Percentiles rank a stretch among this genome's conserved stretches.
Evolutionary conservation across 2,329 filamentous ascomycete species (phyloP).

Genomic region (Botryotinia narcissicola): DNA sequence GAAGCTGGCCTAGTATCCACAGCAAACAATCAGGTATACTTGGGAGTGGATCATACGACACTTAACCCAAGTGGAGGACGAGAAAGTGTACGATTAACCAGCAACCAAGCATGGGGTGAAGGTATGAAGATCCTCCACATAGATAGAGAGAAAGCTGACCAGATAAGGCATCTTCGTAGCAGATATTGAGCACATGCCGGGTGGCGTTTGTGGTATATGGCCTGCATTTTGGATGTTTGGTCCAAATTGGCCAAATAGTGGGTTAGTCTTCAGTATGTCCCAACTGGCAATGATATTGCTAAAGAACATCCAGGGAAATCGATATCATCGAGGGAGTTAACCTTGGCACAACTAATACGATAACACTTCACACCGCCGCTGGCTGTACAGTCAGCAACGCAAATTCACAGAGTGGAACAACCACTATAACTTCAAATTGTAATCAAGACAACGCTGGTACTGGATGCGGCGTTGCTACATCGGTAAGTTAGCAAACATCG

Average conservation of each 20-base stretch:
- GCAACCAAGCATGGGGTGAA: conserved; percentile 60
- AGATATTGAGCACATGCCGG: conserved; percentile 69
- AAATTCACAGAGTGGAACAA: conserved; percentile 43
- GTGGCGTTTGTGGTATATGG: conserved; percentile 42
- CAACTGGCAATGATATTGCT: too few relatives aligned
- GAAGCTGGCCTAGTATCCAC: conserved; percentile 56
- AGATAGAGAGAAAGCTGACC: not conserved
- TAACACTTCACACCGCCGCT: conserved; percentile 46
- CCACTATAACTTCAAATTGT: conserved; percentile 39
- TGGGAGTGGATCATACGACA: conserved; percentile 66
- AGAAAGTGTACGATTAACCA: conserved; percentile 64
- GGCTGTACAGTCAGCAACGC: conserved; percentile 45
- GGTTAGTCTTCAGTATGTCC: not conserved
- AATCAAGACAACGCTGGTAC: conserved; percentile 47
- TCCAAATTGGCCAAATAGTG: conserved; percentile 33
- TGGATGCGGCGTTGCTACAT: conserved; percentile 36
- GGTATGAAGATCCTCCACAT: conserved; percentile 40
- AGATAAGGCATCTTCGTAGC: conserved; percentile 57
- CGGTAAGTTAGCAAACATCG: not conserved
- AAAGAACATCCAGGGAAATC: conserved; percentile 24
- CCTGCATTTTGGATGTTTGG: conserved; percentile 41
- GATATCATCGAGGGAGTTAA: conserved; percentile 50
- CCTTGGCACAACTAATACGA: conserved; percentile 42
- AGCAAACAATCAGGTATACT: conserved; percentile 56
- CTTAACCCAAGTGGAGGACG: conserved; percentile 50